Evolutionary conservation across 139 green algal species (phyloP).

Genomic region (Chlorella sp.): DNA sequence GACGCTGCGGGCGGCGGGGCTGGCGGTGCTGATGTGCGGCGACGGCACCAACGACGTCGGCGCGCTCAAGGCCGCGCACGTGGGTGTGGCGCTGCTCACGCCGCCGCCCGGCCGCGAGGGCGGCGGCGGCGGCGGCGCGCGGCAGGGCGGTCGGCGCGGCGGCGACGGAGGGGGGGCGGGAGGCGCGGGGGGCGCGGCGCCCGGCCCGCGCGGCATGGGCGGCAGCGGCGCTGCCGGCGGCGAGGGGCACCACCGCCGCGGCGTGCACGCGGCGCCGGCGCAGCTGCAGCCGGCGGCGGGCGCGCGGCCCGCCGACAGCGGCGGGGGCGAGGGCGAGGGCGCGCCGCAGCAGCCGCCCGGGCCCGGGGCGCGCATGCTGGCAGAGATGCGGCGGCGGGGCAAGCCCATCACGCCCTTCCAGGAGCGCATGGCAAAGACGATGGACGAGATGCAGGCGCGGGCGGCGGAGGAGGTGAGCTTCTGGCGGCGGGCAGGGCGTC

Average conservation of each 20-base stretch:
- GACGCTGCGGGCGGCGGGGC: conserved; percentile 70
- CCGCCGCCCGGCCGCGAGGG: conserved; percentile 22
- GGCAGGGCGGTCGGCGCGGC: background rate
- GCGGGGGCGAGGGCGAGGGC: background rate
- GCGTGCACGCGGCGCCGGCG: background rate
- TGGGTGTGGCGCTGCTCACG: conserved; percentile 86
- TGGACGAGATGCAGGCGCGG: conserved; percentile 73
- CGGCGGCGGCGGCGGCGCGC: background rate
- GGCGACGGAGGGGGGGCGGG: background rate
- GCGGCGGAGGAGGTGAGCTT: conserved; percentile 21
- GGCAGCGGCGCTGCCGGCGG: background rate
- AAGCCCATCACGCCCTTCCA: conserved; percentile 49
- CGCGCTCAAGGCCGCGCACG: conserved; percentile 89
- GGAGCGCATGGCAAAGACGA: conserved; percentile 67
- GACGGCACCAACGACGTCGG: conserved; percentile 99
- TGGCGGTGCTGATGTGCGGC: conserved; percentile 93
- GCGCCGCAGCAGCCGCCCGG: no score
- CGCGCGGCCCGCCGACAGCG: background rate
- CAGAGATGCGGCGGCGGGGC: conserved; percentile 50
- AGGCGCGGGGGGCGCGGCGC: background rate
- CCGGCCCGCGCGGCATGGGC: background rate
- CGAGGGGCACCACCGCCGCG: no score
- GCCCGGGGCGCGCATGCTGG: conserved; percentile 60
- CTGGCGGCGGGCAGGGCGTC: no score
- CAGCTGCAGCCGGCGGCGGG: background rate